Conservation (phyloP, 345 rosid species). For the Salix brachista region DNA sequence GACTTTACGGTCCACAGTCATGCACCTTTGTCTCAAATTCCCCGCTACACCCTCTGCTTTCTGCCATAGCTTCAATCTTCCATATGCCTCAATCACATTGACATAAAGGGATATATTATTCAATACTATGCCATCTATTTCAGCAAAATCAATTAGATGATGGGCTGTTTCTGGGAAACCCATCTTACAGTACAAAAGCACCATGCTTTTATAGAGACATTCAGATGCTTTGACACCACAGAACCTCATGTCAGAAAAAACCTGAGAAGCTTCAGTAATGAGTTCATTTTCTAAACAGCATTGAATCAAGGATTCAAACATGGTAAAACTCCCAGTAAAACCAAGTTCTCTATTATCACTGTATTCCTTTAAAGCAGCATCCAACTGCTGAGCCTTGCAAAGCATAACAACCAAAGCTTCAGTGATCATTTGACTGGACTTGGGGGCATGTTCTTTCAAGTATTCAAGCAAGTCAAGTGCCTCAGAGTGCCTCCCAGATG, state of each 20-base stretch:
- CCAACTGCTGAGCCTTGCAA: slow-evolving; percentile 62
- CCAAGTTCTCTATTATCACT: slow-evolving; percentile 38
- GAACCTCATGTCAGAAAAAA: slow-evolving; percentile 77
- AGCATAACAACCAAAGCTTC: slow-evolving; percentile 68
- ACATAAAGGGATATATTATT: slow-evolving; percentile 44
- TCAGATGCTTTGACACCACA: slow-evolving; percentile 54
- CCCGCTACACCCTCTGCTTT: slow-evolving; percentile 88
- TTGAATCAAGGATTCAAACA: slow-evolving; percentile 69
- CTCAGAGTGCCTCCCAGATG: slow-evolving; percentile 68
- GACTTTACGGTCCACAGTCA: slow-evolving; percentile 56
- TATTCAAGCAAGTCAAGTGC: slow-evolving; percentile 76
- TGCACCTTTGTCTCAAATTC: slow-evolving; percentile 51
- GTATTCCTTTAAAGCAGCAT: slow-evolving; percentile 70
- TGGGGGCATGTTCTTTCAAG: slow-evolving; percentile 49
- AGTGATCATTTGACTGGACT: slow-evolving; percentile 46
- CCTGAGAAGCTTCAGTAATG: slow-evolving; percentile 72
- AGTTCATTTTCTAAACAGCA: slow-evolving; percentile 60
- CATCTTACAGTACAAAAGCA: slow-evolving; percentile 56
- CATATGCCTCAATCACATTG: slow-evolving; percentile 67
- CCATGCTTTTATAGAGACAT: slow-evolving; percentile 50
- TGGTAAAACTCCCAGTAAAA: slow-evolving; percentile 41
- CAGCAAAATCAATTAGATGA: slow-evolving; percentile 55
- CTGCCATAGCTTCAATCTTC: slow-evolving; percentile 70
- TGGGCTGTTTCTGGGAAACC: slow-evolving; percentile 89
- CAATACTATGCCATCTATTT: slow-evolving; percentile 44